phyloP scores from a whole-genome alignment of 2,329 filamentous ascomycete genomes.

The Fusarium continuum region DNA sequence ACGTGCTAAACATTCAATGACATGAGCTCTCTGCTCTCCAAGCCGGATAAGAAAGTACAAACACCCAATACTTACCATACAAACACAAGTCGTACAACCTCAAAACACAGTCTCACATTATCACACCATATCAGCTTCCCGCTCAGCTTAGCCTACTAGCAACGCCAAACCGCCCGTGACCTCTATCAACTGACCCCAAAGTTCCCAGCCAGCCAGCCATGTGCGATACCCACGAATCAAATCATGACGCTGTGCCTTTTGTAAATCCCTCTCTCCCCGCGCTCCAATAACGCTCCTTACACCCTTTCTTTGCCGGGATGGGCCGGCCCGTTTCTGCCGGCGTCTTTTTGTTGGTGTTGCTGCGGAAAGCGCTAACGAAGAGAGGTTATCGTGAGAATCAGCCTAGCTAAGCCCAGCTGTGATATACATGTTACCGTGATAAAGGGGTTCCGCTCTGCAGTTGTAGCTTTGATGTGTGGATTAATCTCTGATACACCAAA shows the following conservation, averaged over 20 bases:
- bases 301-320: conserved; percentile 29
- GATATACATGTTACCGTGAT: not conserved
- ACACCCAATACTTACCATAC: too few species aligned
- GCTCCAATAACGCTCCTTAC: not conserved
- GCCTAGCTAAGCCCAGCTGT: conserved; percentile 22
- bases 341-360: conserved; percentile 5
- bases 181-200: conserved; percentile 31
- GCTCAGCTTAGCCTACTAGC: conserved; percentile 19
- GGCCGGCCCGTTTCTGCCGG: conserved; percentile 29
- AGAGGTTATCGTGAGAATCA: conserved; percentile 16
- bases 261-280: conserved; percentile 5
- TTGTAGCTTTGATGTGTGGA: not conserved
- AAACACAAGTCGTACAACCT: conserved; percentile 15
- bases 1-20: conserved; percentile 10
- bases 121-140: not conserved
- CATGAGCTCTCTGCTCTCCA: not conserved
- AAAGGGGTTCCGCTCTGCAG: too few species aligned
- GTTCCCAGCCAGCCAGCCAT: not conserved
- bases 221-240: conserved; percentile 23
- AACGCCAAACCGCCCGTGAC: conserved; percentile 17
- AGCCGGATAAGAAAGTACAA: not conserved
- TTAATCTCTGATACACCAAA: not conserved
- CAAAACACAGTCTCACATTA: conserved; percentile 10
- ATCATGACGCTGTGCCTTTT: conserved; percentile 4
- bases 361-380: not conserved